Base-by-base conservation (phyloP, 768 basidiomycete genomes). In the Tricholoma bakamatsutake region DNA sequence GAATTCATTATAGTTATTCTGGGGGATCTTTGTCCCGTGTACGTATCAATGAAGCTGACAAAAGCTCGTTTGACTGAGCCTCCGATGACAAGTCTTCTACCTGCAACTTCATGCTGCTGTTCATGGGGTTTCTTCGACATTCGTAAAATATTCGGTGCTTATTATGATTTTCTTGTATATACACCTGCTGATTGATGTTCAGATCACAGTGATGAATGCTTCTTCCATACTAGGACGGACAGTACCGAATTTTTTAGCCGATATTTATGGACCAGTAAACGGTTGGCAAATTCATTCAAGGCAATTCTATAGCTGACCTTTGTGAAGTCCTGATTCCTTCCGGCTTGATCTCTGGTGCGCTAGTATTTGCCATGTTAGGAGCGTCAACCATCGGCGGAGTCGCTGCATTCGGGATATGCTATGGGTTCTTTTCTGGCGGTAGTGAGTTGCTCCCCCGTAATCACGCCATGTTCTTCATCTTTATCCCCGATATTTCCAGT, bases 211-310 rank as follows among this genome's bases (percentile, higher is more conserved):
- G 17, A 74, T 81, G 71, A 82, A 82, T 56, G 79, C 69, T 2
- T 73, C 78, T 2, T 80, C 79, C 24, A 66, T 82, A n/a, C 70
- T 82, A 57, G 84, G 84, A n/a, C 75, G 84, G 40, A 78, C 77
- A 6, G 57, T 85, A 3, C 83, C 84, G 0, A 82, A 82, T 64
- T 70, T 80, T 56, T 58, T 80, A 46, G 80, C 79, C 15, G 80
- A 82, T 61, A 60, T 62, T 15, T 73, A 71, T 59, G 81, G 82
- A 0, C 75, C 77, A 15, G 64, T 82, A 51, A 82, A 80, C 60
- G 70, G 78, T 75, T 55, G n/a, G 72, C 60, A 39, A n/a, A 43
- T 10, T 30, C 28, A 55, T 37, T 39, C 9, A 27, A 49, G 39
- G 28, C 17, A 27, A 49, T 57, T 11, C 8, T 31, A 37, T 43